phyloP scores from a whole-genome alignment of 1,139 yeast genomes.

The Kurtzmaniella quercitrusa region DNA sequence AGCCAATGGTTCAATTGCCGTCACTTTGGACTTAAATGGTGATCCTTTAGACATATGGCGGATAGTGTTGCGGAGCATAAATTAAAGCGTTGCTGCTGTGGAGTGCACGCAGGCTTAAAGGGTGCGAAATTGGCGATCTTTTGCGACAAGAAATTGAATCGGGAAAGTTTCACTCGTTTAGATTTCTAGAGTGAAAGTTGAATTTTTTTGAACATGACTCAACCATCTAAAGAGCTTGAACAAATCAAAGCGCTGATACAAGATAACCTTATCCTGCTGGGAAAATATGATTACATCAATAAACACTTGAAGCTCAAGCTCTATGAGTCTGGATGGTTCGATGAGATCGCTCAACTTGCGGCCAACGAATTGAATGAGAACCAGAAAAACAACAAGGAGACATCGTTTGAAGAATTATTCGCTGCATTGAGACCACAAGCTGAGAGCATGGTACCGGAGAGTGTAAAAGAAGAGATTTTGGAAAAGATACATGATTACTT shows the following conservation, averaged over 20 bases:
- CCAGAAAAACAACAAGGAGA: constrained; percentile 30
- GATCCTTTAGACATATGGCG: constrained; percentile 18
- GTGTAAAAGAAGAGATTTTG: constrained; percentile 57
- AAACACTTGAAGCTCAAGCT: constrained; percentile 60
- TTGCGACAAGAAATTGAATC: not conserved
- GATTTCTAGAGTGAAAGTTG: not conserved
- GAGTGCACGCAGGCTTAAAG: not conserved
- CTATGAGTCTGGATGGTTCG: constrained; percentile 83
- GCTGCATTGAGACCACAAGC: constrained; percentile 61
- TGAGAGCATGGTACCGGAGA: constrained; percentile 63
- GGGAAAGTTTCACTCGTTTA: too few relatives aligned
- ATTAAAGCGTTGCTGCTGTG: constrained; percentile 1
- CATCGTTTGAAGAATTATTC: constrained; percentile 53
- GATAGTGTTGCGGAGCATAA: not conserved
- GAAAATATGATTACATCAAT: constrained; percentile 72
- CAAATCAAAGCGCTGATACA: constrained; percentile 63
- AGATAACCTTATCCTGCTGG: constrained; percentile 67
- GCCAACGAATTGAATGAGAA: constrained; percentile 27
- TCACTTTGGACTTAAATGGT: constrained; percentile 33
- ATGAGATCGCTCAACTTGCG: constrained; percentile 62
- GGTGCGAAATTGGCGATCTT: not conserved
- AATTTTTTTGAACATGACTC: constrained; percentile 28
- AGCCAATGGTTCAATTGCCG: constrained; percentile 25
- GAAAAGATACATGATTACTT: constrained; percentile 58
- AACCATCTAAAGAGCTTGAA: constrained; percentile 40